Percentiles rank a stretch among this genome's conserved stretches.
Evolutionary conservation across 345 rosid species (phyloP).

Genomic region (Rhodamnia argentea): DNA sequence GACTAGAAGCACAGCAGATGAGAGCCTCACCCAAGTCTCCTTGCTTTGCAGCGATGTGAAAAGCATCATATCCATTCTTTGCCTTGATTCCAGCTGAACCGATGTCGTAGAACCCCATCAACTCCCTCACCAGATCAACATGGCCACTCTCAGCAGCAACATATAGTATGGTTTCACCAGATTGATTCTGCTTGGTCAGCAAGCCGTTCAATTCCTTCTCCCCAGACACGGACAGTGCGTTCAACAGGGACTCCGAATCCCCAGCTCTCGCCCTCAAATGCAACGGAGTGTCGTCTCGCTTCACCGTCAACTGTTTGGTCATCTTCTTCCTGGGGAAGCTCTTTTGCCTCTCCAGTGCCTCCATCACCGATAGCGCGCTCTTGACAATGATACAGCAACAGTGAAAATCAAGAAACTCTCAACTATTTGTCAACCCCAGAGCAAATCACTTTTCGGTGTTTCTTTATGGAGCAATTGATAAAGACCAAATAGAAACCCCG

Average conservation of each 20-base stretch:
- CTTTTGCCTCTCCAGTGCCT: constrained; percentile 16
- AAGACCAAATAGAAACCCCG: not conserved
- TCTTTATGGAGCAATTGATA: not conserved
- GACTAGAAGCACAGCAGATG: not conserved
- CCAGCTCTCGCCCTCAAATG: constrained; percentile 65
- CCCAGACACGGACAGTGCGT: constrained; percentile 29
- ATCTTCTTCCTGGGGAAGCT: constrained; percentile 38
- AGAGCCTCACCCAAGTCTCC: constrained; percentile 55
- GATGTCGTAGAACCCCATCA: constrained; percentile 48
- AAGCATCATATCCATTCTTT: constrained; percentile 76
- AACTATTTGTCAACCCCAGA: not conserved
- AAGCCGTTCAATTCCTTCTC: constrained; percentile 34
- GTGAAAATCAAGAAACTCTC: not conserved
- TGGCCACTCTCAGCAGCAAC: constrained; percentile 73
- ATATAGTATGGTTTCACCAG: constrained; percentile 79
- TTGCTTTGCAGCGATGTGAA: constrained; percentile 84
- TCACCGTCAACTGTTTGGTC: constrained; percentile 60
- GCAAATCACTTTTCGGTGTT: not conserved
- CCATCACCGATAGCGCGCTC: constrained; percentile 5
- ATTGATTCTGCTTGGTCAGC: constrained; percentile 58
- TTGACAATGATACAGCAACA: not conserved
- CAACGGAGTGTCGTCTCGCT: constrained; percentile 62
- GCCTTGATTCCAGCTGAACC: constrained; percentile 58
- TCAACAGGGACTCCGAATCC: constrained; percentile 29
- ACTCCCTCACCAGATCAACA: constrained; percentile 50